phyloP scores from a whole-genome alignment of 129 eudicot species.

The Ambrosia artemisiifolia region DNA sequence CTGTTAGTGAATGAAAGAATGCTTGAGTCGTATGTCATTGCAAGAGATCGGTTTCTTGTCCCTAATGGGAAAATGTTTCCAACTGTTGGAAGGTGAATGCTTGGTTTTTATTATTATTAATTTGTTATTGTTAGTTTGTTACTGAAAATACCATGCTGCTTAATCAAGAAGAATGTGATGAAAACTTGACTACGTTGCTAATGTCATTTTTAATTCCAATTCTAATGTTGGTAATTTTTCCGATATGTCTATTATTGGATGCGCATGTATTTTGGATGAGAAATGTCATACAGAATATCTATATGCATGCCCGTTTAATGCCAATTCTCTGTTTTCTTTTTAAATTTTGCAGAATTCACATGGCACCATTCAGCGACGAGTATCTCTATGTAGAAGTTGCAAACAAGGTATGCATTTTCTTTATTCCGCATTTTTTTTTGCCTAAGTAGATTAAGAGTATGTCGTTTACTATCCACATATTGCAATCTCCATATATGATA shows the following conservation, averaged over 20 bases:
- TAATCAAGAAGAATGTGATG: too few species aligned
- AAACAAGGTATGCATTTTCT: conserved; percentile 60
- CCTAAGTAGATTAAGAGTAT: neutral
- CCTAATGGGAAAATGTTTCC: conserved; percentile 98
- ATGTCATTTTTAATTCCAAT: neutral
- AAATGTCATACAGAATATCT: neutral
- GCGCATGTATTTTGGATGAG: neutral
- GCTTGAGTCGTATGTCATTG: conserved; percentile 97
- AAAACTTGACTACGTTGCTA: too few species aligned
- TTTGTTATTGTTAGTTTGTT: too few species aligned
- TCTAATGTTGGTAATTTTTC: neutral
- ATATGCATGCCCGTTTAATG: neutral
- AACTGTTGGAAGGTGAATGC: conserved; percentile 73
- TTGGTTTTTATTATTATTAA: too few species aligned
- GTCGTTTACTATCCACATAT: neutral
- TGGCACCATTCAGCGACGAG: conserved; percentile 98
- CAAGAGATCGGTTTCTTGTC: conserved; percentile 92
- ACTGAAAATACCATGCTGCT: too few species aligned
- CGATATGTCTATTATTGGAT: neutral
- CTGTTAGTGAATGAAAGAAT: conserved; percentile 86
- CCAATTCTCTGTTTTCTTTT: neutral
- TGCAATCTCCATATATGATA: neutral
- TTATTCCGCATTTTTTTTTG: conserved; percentile 1
- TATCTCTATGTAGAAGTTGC: conserved; percentile 77
- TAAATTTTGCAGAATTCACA: conserved; percentile 66